Evolutionary conservation across 805 yeast species (phyloP), one percentile per base, ranked within the genome.

Genomic region (Nadsonia fulvescens): DNA sequence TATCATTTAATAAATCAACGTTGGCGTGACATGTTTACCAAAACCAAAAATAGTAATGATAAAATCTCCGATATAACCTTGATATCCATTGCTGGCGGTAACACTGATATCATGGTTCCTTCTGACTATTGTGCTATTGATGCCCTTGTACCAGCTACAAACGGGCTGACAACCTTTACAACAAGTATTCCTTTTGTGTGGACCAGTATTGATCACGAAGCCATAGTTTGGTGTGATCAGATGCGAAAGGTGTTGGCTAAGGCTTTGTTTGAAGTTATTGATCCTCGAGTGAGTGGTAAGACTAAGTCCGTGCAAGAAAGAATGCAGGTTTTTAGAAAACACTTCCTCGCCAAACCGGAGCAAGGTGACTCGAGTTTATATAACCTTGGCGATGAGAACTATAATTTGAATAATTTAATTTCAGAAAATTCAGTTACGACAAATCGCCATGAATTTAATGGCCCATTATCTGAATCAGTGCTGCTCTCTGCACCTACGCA

Each of bases 221-320:
- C 96, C 1, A 71, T 89, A 24, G 93, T 86, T 2, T 86, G 98
- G 98, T 86, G 98, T 49, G 77, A 71, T 33, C 95, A 86, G 46
- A 51, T 83, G 19, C 61, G 95, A 27, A 56, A 63, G 27, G 64
- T 60, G 9, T 36, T 86, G 2, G 72, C 78, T 6, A 51, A 52
- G 25, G 53, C 70, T 0, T 42, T 89, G 18, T 49, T 76, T 24
- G 73, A 66, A 15, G 55, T 75, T 8, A 62, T 67, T 2, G 76
- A 79, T 38, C 49, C 46, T 13, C 35, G 43, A 0, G 44, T 56
- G 0, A 54, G 68, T 1, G 21, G 32, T 10, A 38, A 50, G 11
- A 76, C 89, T 0, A 53, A 54, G 26, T 45, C 67, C 0, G 49
- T 77, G 14, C 39, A 41, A 0, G 49, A 58, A 18, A 56, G 94